phyloP scores from a whole-genome alignment of 495 filamentous ascomycete genomes.

The Aspergillus haitiensis region DNA sequence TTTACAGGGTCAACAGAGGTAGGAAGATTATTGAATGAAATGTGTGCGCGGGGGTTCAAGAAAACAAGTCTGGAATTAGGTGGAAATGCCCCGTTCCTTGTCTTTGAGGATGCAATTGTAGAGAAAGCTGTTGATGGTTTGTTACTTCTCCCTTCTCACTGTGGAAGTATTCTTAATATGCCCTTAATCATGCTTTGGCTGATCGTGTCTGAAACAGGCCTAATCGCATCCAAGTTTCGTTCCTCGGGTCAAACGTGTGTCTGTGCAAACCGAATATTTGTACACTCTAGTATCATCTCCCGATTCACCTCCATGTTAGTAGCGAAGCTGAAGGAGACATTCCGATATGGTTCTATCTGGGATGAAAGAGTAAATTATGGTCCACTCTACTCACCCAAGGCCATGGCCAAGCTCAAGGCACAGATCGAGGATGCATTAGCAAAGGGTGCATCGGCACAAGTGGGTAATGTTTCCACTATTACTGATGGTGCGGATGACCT shows the following conservation, averaged over 20 bases:
- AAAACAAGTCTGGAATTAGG: conserved; percentile 24
- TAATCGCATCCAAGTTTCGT: conserved; percentile 18
- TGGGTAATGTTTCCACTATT: conserved; percentile 10
- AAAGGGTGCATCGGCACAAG: conserved; percentile 19
- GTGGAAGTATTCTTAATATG: not conserved
- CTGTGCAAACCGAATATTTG: conserved; percentile 15
- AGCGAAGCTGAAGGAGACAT: conserved; percentile 8
- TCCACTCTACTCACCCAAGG: conserved; percentile 13
- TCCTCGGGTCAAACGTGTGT: conserved; percentile 21
- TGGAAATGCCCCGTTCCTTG: conserved; percentile 12
- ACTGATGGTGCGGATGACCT: not conserved
- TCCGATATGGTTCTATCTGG: conserved; percentile 9
- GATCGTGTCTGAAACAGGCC: not conserved
- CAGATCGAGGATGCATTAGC: conserved; percentile 24
- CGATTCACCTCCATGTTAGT: conserved; percentile 1
- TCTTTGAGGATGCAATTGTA: conserved; percentile 12
- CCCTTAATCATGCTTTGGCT: not conserved
- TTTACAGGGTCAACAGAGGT: conserved; percentile 27
- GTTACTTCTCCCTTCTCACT: not conserved
- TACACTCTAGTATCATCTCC: not conserved
- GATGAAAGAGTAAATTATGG: conserved; percentile 7
- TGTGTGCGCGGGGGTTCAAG: conserved; percentile 33
- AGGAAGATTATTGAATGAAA: conserved; percentile 29
- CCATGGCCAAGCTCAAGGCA: conserved; percentile 16
- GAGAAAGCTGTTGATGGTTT: conserved; percentile 19